Base-by-base conservation (phyloP, 352 stramenopile species). In the Phytophthora cactorum region DNA sequence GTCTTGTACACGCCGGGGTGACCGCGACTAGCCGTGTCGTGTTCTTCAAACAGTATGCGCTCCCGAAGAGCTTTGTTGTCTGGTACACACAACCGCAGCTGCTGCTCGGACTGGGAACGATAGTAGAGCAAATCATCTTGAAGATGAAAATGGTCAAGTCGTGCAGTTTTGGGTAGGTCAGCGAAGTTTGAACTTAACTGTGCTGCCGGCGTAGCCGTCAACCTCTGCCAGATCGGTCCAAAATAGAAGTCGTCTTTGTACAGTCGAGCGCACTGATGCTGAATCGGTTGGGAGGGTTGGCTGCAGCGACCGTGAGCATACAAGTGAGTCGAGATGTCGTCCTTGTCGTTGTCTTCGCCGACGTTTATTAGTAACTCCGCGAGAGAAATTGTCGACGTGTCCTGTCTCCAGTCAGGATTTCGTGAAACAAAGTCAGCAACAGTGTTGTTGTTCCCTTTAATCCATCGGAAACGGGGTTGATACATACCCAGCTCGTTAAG, bases 1-100 rank as follows among this genome's bases (percentile, higher is more conserved):
- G 55, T 70, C 39, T 58, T 54, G 12, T 9, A 17, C 11, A 17
- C n/a, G 0, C 41, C 41, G 0, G 25, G 54, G 12, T 61, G 54
- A 12, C 41, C 41, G 15, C 41, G 43, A 3, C 0, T 5, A 1
- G n/a, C 41, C 1, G 31, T 8, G 2, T 61, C 31, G 12, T 44
- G 41, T 5, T 61, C 14, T 43, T 52, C 54, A 9, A 34, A 61
- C 0, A 32, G 28, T 11, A 50, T 50, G 0, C 10, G 6, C 3
- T 61, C 36, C 8, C 14, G 25, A 2, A 59, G 34, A 5, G 9
- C 52, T 7, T n/a, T 10, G 8, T 44, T 31, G n/a, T 44, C 51
- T n/a, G 34, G 32, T 4, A 27, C 17, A 8, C 34, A 44, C 0
- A 57, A 11, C 0, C 31, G 50, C 9, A 36, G 25, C 1, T 10